Conservation (phyloP, 2,329 filamentous ascomycete genomes). For the Exophiala calicioides region DNA sequence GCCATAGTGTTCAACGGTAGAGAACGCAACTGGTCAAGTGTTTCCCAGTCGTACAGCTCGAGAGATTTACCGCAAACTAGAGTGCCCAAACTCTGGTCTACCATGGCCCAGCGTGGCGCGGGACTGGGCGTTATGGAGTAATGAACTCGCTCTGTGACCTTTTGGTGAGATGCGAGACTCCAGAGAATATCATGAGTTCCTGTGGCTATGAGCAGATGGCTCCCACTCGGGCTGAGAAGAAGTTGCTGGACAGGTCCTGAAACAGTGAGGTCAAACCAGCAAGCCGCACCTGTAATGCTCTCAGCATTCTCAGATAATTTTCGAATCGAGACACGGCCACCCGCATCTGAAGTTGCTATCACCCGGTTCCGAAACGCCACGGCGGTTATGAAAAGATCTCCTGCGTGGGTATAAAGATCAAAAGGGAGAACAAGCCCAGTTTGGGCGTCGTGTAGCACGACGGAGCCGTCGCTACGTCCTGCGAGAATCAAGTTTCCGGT, state of each 20-base stretch:
- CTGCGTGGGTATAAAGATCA: not conserved
- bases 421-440: not conserved
- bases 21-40: not conserved
- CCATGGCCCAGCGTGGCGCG: not conserved
- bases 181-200: not conserved
- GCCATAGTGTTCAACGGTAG: not conserved
- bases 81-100: not conserved
- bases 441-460: not conserved
- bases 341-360: constrained; percentile 1
- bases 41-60: constrained; percentile 1
- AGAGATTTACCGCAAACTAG: not conserved
- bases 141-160: not conserved
- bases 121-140: not conserved
- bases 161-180: not conserved
- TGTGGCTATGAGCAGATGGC: not conserved
- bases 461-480: constrained; percentile 4
- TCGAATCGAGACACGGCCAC: not conserved
- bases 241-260: not conserved
- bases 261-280: not conserved
- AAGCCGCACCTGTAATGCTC: not conserved
- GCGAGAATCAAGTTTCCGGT: not conserved
- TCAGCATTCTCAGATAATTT: not conserved
- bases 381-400: not conserved
- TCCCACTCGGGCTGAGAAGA: not conserved
- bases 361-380: not conserved